phyloP scores from a whole-genome alignment of 371 early-diverging fungal genomes.

The Actinomucor elegans region DNA sequence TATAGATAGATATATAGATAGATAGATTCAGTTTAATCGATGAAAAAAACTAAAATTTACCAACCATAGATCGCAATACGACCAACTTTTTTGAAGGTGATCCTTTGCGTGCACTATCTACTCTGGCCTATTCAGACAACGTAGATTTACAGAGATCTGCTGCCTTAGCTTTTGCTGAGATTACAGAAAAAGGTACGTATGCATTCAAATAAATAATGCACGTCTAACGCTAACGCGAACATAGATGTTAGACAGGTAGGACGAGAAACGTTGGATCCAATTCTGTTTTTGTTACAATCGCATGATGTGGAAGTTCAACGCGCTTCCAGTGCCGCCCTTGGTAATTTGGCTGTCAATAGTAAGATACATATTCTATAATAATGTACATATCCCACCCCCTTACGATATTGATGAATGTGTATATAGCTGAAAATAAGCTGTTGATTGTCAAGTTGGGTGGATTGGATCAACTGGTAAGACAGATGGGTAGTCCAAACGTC shows the following conservation, averaged over 20 bases:
- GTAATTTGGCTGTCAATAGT: slow-evolving; percentile 88
- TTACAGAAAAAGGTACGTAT: slow-evolving; percentile 74
- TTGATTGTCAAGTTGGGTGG: slow-evolving; percentile 87
- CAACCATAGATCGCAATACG: slow-evolving; percentile 61
- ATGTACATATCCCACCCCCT: not conserved
- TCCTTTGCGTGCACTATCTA: slow-evolving; percentile 79
- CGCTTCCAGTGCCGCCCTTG: slow-evolving; percentile 87
- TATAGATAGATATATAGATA: no score
- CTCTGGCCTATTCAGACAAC: slow-evolving; percentile 83
- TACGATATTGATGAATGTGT: not conserved
- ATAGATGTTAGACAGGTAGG: slow-evolving; percentile 77
- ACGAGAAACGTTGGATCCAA: slow-evolving; percentile 79
- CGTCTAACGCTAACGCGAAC: no score
- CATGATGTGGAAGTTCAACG: slow-evolving; percentile 88
- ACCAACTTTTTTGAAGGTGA: slow-evolving; percentile 90
- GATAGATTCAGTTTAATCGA: no score
- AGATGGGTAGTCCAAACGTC: slow-evolving; percentile 84
- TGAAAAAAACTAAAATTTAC: not conserved
- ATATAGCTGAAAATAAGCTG: slow-evolving; percentile 74
- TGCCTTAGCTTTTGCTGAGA: slow-evolving; percentile 90
- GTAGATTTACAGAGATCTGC: slow-evolving; percentile 87
- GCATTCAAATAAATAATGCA: no score
- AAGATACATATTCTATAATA: slow-evolving; percentile 17
- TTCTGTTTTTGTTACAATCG: slow-evolving; percentile 80
- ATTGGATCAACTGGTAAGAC: slow-evolving; percentile 85